phyloP scores from a whole-genome alignment of 2,329 filamentous ascomycete genomes.

The Geoglossum cookeanum region DNA sequence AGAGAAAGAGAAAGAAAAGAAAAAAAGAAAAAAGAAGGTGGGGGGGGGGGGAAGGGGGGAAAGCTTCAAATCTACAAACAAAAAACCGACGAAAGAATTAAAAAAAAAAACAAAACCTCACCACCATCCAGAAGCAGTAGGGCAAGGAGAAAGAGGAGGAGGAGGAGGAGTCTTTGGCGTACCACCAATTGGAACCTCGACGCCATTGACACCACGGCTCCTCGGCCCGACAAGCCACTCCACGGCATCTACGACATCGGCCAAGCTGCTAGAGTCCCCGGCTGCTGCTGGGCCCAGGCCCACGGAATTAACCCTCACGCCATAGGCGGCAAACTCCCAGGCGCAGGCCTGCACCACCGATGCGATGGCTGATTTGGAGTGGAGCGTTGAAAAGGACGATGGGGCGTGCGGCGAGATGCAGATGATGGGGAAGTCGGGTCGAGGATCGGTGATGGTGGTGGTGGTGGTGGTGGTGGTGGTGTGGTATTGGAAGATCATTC shows the following conservation, averaged over 20 bases:
- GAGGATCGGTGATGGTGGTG: background rate
- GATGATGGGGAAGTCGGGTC: background rate
- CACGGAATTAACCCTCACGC: slow-evolving; percentile 10
- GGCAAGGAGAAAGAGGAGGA: no score
- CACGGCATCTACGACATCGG: background rate
- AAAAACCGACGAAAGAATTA: no score
- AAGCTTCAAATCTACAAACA: no score
- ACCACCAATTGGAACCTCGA: slow-evolving; percentile 14
- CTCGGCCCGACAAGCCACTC: background rate
- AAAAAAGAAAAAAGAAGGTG: no score
- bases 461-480: background rate
- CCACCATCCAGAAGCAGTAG: no score
- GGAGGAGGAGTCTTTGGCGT: slow-evolving; percentile 4
- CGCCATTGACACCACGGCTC: slow-evolving; percentile 11
- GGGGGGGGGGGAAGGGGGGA: no score
- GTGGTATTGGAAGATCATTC: background rate
- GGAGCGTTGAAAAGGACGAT: background rate
- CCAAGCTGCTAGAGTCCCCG: slow-evolving; percentile 4
- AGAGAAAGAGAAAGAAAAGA: no score
- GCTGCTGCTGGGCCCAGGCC: slow-evolving; percentile 6
- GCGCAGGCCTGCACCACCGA: slow-evolving; percentile 9
- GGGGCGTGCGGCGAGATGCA: background rate
- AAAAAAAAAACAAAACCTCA: no score
- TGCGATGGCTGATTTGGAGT: background rate
- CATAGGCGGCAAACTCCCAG: slow-evolving; percentile 10